Conservation (phyloP, 176 grass and related monocot genomes). For the Alloteropsis semialata region DNA sequence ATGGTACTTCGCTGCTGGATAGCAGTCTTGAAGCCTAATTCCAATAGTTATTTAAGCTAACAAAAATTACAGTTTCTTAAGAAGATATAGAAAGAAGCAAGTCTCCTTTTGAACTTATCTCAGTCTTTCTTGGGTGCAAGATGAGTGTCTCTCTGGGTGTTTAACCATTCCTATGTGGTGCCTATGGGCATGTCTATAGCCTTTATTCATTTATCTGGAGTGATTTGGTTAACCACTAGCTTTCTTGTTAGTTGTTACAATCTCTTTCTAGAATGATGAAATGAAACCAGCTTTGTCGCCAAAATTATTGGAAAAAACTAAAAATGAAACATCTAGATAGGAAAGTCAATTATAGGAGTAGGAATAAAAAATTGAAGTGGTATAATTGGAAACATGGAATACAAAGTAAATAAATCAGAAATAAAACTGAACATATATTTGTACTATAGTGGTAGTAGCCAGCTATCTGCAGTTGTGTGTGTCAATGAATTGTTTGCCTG, state of each 20-base stretch:
- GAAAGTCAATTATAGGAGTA: constrained; percentile 3
- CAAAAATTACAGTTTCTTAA: background rate
- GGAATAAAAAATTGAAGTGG: background rate
- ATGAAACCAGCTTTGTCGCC: background rate
- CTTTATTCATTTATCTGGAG: background rate
- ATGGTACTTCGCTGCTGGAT: background rate
- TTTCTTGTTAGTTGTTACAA: background rate
- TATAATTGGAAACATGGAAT: constrained; percentile 8
- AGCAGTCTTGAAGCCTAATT: background rate
- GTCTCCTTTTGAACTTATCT: background rate
- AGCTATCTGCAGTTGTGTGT: background rate
- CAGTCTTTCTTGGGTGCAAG: background rate
- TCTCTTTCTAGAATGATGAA: too few relatives aligned
- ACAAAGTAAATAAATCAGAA: background rate
- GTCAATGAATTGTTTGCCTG: too few relatives aligned
- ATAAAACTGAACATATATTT: too few relatives aligned
- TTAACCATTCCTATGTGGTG: background rate
- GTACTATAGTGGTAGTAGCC: background rate
- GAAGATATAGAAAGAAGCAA: background rate
- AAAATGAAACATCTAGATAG: background rate
- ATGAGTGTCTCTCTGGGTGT: background rate
- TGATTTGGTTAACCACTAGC: background rate
- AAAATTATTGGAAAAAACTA: constrained; percentile 5
- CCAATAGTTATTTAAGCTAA: background rate
- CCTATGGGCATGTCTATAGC: background rate